These are phyloP conservation scores for Penicillium sp. DNA, from an alignment of 2,329 filamentous ascomycete species.

Conservation along the genomic window DNA sequence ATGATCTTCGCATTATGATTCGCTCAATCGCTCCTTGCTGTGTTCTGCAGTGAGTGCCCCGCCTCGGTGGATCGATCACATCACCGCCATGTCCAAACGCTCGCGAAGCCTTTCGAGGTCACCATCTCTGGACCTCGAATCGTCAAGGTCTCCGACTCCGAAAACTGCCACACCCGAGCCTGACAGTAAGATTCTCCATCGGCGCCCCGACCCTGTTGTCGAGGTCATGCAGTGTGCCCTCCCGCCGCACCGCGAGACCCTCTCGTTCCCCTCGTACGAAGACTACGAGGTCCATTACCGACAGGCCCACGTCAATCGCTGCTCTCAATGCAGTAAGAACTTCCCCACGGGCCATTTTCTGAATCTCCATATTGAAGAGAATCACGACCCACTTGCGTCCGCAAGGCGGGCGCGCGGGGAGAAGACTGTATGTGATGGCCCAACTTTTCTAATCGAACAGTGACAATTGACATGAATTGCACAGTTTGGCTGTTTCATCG, in stretches of 20 bases:
- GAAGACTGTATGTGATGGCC: conserved; percentile 64
- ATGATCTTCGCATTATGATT: not conserved
- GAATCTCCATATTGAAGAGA: conserved; percentile 82
- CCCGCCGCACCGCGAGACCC: conserved; percentile 69
- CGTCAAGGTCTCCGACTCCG: conserved; percentile 25
- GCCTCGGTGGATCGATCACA: conserved; percentile 23
- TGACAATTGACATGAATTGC: not conserved
- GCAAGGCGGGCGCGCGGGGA: conserved; percentile 75
- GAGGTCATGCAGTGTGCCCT: conserved; percentile 74
- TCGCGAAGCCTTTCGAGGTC: conserved; percentile 53
- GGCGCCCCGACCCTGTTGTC: conserved; percentile 49
- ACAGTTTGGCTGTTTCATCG: conserved; percentile 84
- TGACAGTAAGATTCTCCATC: conserved; percentile 57
- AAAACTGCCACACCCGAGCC: conserved; percentile 16
- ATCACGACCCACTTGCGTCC: conserved; percentile 77
- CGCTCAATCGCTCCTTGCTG: conserved; percentile 4
- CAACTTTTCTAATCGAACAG: not conserved
- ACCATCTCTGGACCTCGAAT: conserved; percentile 35
- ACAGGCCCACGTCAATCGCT: conserved; percentile 78
- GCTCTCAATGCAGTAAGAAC: conserved; percentile 79
- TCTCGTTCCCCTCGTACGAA: conserved; percentile 70
- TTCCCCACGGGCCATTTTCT: conserved; percentile 83
- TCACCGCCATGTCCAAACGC: conserved; percentile 58
- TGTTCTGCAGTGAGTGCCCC: conserved; percentile 15
- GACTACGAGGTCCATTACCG: conserved; percentile 87